phyloP scores from a whole-genome alignment of 441 rosid genomes.

The Erodium texanum region DNA sequence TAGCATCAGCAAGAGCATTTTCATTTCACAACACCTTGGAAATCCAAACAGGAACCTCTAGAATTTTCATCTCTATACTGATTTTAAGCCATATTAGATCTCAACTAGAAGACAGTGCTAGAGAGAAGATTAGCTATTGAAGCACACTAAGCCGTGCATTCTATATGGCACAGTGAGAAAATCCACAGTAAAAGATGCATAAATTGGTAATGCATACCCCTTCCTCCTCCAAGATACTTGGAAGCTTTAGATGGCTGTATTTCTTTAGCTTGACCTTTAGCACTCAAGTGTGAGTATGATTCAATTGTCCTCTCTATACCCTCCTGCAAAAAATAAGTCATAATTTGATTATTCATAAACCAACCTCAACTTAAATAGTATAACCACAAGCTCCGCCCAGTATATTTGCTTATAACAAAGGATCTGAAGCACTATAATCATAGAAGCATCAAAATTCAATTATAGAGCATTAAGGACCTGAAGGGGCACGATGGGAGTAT shows the following conservation, averaged over 20 bases:
- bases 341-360: neutral
- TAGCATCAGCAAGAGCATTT: neutral
- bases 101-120: neutral
- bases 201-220: conserved; percentile 34
- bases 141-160: neutral
- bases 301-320: conserved; percentile 65
- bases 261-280: conserved; percentile 41
- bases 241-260: conserved; percentile 79
- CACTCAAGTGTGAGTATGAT: conserved; percentile 58
- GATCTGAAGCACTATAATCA: too few relatives aligned
- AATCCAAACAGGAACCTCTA: neutral
- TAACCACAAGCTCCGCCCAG: neutral
- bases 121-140: neutral
- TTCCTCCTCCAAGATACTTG: conserved; percentile 63
- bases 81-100: neutral
- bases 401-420: too few relatives aligned
- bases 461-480: conserved; percentile 38
- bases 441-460: neutral
- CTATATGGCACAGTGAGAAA: too few relatives aligned
- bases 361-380: neutral
- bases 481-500: conserved; percentile 60
- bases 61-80: neutral
- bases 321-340: conserved; percentile 44
- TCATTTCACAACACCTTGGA: neutral
- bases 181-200: neutral